phyloP scores from a whole-genome alignment of 148 eudicot genomes.

The Dianthus caryophyllus region DNA sequence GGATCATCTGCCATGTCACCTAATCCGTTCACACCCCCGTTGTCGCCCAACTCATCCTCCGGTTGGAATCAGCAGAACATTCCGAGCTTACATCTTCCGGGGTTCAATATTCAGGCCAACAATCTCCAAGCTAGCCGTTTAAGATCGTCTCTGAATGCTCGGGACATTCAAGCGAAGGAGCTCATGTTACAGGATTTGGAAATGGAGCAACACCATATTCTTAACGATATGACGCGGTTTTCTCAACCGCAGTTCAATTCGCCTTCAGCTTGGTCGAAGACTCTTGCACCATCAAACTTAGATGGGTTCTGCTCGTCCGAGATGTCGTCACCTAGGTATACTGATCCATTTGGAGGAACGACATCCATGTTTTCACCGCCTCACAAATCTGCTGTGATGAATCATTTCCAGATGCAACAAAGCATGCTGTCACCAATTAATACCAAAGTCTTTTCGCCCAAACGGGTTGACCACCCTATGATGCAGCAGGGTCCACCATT shows the following conservation, averaged over 20 bases:
- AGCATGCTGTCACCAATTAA: slow-evolving; percentile 44
- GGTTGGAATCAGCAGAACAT: slow-evolving; percentile 43
- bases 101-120: slow-evolving; percentile 34
- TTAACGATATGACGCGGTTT: slow-evolving; percentile 32
- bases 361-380: slow-evolving; percentile 45
- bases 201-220: slow-evolving; percentile 31
- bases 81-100: slow-evolving; percentile 41
- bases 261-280: slow-evolving; percentile 30
- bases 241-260: slow-evolving; percentile 32
- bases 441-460: slow-evolving; percentile 38
- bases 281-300: slow-evolving; percentile 40
- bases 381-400: slow-evolving; percentile 39
- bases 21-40: slow-evolving; percentile 33
- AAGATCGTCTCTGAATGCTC: slow-evolving; percentile 39
- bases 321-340: slow-evolving; percentile 42
- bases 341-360: slow-evolving; percentile 34
- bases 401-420: slow-evolving; percentile 55
- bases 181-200: slow-evolving; percentile 31
- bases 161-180: slow-evolving; percentile 33
- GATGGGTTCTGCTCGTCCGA: slow-evolving; percentile 44
- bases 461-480: slow-evolving; percentile 29
- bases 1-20: slow-evolving; percentile 35
- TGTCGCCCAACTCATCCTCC: slow-evolving; percentile 38
- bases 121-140: slow-evolving; percentile 38
- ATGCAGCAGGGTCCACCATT: slow-evolving; percentile 42